Evolutionary conservation across 2,329 filamentous ascomycete species (phyloP), one percentile per base, ranked within the genome.

Genomic region (Pyrenophora tritici-repentis): DNA sequence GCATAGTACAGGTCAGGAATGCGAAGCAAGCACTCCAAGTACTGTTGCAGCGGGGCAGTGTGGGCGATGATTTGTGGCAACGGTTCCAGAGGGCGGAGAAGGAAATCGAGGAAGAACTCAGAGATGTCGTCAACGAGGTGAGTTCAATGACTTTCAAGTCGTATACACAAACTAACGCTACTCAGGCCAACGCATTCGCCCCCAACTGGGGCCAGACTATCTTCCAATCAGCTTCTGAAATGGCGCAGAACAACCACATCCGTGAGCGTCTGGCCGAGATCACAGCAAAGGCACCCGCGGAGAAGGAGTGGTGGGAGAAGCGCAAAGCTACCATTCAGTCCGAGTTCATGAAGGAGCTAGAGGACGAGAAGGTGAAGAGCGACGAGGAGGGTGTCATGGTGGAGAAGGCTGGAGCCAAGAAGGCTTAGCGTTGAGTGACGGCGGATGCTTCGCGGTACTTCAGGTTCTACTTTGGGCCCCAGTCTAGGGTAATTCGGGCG

Each of bases 141-240:
- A 56, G 81, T 64, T 18, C 22, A 24, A 20, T 34, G 39, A 14
- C 4, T 34, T 42, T 12, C 20, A 47, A 16, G 1, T 16, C 16
- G 14, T 18, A 26, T 8, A 36, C 17, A 22, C 36, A 10, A 42
- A 32, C 45, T 59, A 47, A 55, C 50, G 49, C 16, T 47, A 17
- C 34, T 32, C 61, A 97, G 91, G 94, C 95, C 66, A 97, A 97
- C 72, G 91, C 89, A 16, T 88, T 97, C 58, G 82, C 85, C 1
- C 87, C 90, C 41, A 87, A 88, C 73, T 99, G 94, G 94, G 94
- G 94, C 55, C 87, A 94, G 71, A 86, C 84, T 49, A 97, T 99
- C 73, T 99, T 99, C 83, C 94, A 99, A 75, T 92, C 90, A 38
- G 94, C 94, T 47, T 96, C 96, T 75, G 94, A 99, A 76, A 97